These are phyloP conservation scores for Euphorbia celastroides DNA, from an alignment of 441 rosid species.

Conservation along the genomic window DNA sequence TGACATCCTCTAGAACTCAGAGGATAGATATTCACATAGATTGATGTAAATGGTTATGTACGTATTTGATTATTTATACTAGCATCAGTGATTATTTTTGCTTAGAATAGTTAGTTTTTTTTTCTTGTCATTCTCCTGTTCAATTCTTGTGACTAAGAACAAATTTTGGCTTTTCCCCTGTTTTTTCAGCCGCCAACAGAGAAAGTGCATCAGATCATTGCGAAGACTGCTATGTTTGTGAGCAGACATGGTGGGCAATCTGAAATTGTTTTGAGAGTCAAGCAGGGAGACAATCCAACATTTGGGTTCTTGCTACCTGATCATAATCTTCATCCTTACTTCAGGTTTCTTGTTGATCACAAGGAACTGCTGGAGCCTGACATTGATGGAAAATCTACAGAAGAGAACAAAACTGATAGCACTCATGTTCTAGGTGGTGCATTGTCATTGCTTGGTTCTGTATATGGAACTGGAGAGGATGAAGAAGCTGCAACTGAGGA, in stretches of 20 bases:
- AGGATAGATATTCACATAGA: slow-evolving; percentile 49
- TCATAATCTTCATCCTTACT: slow-evolving; percentile 82
- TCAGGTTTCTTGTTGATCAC: slow-evolving; percentile 82
- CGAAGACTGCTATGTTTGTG: slow-evolving; percentile 81
- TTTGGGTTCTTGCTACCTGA: slow-evolving; percentile 97
- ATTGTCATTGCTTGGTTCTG: slow-evolving; percentile 78
- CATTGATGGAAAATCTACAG: slow-evolving; percentile 35
- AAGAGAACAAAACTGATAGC: slow-evolving; percentile 33
- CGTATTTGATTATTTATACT: slow-evolving; percentile 31
- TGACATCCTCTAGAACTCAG: slow-evolving; percentile 45
- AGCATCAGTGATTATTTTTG: slow-evolving; percentile 32
- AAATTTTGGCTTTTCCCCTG: slow-evolving; percentile 16
- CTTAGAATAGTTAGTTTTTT: slow-evolving; percentile 25
- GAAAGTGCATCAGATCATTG: slow-evolving; percentile 88
- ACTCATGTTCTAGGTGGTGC: slow-evolving; percentile 50
- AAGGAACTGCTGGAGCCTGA: slow-evolving; percentile 56
- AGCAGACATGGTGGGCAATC: slow-evolving; percentile 89
- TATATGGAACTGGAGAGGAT: slow-evolving; percentile 84
- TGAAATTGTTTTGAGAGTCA: slow-evolving; percentile 95
- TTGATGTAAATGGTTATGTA: slow-evolving; percentile 53
- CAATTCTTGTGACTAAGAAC: slow-evolving; percentile 30
- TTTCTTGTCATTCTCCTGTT: slow-evolving; percentile 12
- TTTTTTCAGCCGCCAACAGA: slow-evolving; percentile 84
- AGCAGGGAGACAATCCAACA: slow-evolving; percentile 92
- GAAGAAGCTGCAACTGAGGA: slow-evolving; percentile 53